These are phyloP conservation scores for Panicum miliaceum DNA, from an alignment of 176 grass and related monocot genomes.

Conservation along the genomic window DNA sequence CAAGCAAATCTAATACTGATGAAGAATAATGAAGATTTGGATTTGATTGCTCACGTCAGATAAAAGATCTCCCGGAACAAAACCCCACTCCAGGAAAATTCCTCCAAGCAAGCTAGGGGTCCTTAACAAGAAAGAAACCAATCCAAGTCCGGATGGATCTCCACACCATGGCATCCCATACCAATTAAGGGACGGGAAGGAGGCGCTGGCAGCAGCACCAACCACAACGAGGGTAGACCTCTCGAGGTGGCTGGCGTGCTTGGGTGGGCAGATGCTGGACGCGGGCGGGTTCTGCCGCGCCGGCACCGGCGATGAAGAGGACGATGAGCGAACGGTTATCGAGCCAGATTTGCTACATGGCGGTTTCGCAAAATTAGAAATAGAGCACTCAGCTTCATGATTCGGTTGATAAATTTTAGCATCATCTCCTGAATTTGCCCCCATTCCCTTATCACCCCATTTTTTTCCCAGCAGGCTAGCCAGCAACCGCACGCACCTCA, in stretches of 20 bases:
- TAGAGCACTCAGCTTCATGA: neutral
- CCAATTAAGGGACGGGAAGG: neutral
- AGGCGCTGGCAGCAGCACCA: neutral
- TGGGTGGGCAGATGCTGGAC: neutral
- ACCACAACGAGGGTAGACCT: neutral
- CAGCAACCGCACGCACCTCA: conserved; percentile 52
- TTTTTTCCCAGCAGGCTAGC: neutral
- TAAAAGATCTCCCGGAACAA: neutral
- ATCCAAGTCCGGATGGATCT: conserved; percentile 29
- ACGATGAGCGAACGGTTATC: neutral
- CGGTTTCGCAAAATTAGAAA: neutral
- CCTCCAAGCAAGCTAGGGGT: conserved; percentile 8
- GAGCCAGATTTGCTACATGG: neutral
- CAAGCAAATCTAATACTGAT: conserved; percentile 15
- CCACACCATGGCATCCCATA: neutral
- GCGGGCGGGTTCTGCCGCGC: neutral
- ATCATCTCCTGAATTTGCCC: neutral
- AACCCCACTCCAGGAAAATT: conserved; percentile 16
- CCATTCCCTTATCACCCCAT: conserved; percentile 1
- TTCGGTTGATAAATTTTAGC: neutral
- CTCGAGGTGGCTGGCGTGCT: conserved; percentile 7
- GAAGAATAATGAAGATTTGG: conserved; percentile 5
- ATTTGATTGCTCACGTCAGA: conserved; percentile 4
- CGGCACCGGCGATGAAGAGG: neutral
- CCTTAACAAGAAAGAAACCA: conserved; percentile 13